Base-by-base conservation (phyloP, 352 stramenopile genomes). In the Globisporangium emineosum region DNA sequence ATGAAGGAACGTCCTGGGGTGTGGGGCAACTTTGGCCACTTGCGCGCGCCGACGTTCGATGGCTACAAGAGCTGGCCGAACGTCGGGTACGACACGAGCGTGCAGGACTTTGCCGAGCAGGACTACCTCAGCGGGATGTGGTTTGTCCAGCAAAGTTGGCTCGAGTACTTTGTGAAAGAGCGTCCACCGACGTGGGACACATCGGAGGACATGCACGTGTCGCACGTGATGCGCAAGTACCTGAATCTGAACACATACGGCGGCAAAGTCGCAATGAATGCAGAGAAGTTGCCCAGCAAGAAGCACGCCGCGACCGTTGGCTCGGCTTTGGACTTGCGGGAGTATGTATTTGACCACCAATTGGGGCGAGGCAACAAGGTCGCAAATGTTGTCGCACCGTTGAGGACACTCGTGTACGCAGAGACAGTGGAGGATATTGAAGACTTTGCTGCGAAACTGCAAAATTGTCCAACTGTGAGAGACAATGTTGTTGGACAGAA, bases 121-220 rank as follows among this genome's bases (percentile, higher is more conserved):
- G 79, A 88, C 45, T 88, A 88, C 51, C 70, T 86, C 32, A 79
- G 79, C 55, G 79, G 79, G 5, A 88, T 88, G 79, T 88, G 79
- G 79, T 86, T 86, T 47, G 37, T 88, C 4, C 67, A 88, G 57
- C 77, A 88, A 49, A 75, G 68, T 7, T 88, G 77, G 79, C 75
- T 88, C 29, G 79, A 88, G 59, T 85, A 85, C 56, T 88, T 88
- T 57, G 70, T 77, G 37, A 85, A 85, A 35, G 79, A 89, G 56
- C 75, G 76, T 4, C 62, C 66, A 19, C 77, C 79, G 23, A 78
- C 72, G 12, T 86, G 77, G 75, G 65, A 65, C n/a, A 86, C 77
- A 2, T 71, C 77, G 1, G 77, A 89, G 25, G 76, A 89, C 49
- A 89, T 86, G 77, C 79, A 89, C 32, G 60, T 86, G 13, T 86